Evolutionary conservation across 148 eudicot species (phyloP).

Genomic region (Rhododendron vialii): DNA sequence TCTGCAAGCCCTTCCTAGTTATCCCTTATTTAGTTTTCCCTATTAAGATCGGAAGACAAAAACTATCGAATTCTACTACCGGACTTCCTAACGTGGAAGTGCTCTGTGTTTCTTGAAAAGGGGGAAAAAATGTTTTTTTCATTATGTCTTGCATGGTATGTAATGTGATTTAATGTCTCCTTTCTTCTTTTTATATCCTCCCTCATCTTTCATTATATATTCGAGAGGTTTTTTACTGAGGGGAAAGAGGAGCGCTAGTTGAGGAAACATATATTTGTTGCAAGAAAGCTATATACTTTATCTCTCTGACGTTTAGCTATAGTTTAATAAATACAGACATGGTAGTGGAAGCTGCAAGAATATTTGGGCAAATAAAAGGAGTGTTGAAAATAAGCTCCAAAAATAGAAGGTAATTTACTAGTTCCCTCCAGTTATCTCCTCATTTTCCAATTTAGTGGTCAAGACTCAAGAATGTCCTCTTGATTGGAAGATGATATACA

Average conservation of each 20-base stretch:
- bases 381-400: neutral
- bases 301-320: neutral
- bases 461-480: neutral
- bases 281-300: neutral
- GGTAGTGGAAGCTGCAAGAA: neutral
- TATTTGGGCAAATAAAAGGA: neutral
- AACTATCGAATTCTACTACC: neutral
- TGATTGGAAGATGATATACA: neutral
- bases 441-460: neutral
- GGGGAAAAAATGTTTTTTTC: neutral
- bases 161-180: neutral
- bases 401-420: neutral
- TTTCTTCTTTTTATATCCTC: neutral
- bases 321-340: neutral
- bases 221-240: neutral
- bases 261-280: neutral
- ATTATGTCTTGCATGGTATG: neutral
- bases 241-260: neutral
- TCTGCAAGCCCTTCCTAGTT: neutral
- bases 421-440: neutral
- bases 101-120: neutral
- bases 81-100: neutral
- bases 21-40: neutral
- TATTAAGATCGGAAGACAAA: neutral
- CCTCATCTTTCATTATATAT: neutral